These are phyloP conservation scores for Fusarium sp. DNA, from an alignment of 2,329 filamentous ascomycete genomes.

Conservation along the genomic window DNA sequence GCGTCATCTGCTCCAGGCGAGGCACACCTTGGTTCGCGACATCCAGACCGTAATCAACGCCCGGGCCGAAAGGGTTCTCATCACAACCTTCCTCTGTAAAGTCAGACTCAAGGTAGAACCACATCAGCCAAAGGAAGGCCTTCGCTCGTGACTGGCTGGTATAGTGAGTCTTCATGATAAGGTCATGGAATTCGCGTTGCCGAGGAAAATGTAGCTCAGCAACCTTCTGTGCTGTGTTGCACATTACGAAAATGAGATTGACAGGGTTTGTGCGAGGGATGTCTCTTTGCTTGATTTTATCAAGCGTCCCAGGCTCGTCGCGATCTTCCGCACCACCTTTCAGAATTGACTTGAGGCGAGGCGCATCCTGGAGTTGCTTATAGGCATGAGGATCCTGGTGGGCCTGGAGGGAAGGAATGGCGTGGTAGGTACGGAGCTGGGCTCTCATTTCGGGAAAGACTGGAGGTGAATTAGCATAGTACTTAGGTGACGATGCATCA, in stretches of 20 bases:
- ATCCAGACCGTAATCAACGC: conserved; percentile 72
- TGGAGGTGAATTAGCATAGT: conserved; percentile 51
- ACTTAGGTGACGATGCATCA: conserved; percentile 17
- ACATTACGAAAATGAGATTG: conserved; percentile 95
- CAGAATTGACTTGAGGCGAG: conserved; percentile 93
- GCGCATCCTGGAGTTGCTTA: conserved; percentile 97
- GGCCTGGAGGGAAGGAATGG: conserved; percentile 94
- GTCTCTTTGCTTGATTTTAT: conserved; percentile 76
- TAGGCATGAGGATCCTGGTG: conserved; percentile 95
- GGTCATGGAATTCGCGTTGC: conserved; percentile 91
- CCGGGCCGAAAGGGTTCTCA: conserved; percentile 88
- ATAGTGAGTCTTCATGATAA: conserved; percentile 89
- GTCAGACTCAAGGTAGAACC: conserved; percentile 98
- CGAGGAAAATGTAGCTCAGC: conserved; percentile 92
- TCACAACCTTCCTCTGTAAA: conserved; percentile 89
- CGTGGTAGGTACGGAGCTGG: conserved; percentile 96
- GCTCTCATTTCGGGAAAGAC: conserved; percentile 99
- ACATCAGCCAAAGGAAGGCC: conserved; percentile 97
- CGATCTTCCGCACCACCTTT: conserved; percentile 96
- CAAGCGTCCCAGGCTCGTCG: conserved; percentile 82
- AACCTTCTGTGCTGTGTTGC: conserved; percentile 88
- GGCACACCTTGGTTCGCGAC: conserved; percentile 78
- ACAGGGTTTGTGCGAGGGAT: conserved; percentile 91
- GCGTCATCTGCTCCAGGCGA: conserved; percentile 70
- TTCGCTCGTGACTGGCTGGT: conserved; percentile 84